Conservation (phyloP, 352 stramenopile genomes). For the Saprolegnia parasitica region DNA sequence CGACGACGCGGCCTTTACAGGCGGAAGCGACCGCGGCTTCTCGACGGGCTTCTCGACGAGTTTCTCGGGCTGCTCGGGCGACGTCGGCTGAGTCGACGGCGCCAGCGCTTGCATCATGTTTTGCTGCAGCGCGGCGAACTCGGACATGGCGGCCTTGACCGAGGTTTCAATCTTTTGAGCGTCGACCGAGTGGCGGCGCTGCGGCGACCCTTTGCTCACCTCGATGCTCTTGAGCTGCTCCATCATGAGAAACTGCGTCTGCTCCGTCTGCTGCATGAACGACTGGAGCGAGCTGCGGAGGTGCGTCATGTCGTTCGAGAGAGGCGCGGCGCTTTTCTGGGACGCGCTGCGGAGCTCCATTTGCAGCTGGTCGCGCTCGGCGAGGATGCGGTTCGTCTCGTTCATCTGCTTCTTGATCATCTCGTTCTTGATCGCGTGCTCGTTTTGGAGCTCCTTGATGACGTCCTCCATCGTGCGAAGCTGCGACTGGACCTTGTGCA, state of each 20-base stretch:
- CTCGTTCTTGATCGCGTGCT: slow-evolving; percentile 18
- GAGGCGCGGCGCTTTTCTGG: neutral
- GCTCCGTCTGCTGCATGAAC: slow-evolving; percentile 20
- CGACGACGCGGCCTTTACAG: neutral
- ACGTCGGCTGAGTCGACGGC: neutral
- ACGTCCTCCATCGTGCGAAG: slow-evolving; percentile 20
- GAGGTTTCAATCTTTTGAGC: neutral
- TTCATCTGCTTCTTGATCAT: slow-evolving; percentile 18
- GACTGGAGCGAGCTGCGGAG: neutral
- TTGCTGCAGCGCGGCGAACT: neutral
- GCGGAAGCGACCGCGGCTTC: neutral
- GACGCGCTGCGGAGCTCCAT: neutral
- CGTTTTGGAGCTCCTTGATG: slow-evolving; percentile 16
- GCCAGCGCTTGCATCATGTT: neutral
- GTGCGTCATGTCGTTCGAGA: neutral
- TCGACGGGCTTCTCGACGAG: neutral
- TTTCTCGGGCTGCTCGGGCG: neutral
- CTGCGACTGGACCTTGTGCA: slow-evolving; percentile 23
- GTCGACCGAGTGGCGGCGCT: neutral
- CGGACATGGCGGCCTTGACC: neutral
- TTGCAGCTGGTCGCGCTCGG: neutral
- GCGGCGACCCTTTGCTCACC: neutral
- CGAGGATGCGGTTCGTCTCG: neutral
- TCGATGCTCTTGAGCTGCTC: slow-evolving; percentile 9
- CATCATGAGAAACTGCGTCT: slow-evolving; percentile 20